A percentile compares a stretch with the other conserved stretches of the same genome.
Evolutionary conservation across 2,329 filamentous ascomycete genomes (phyloP).

Genomic region (Emmonsiellopsis sp.): DNA sequence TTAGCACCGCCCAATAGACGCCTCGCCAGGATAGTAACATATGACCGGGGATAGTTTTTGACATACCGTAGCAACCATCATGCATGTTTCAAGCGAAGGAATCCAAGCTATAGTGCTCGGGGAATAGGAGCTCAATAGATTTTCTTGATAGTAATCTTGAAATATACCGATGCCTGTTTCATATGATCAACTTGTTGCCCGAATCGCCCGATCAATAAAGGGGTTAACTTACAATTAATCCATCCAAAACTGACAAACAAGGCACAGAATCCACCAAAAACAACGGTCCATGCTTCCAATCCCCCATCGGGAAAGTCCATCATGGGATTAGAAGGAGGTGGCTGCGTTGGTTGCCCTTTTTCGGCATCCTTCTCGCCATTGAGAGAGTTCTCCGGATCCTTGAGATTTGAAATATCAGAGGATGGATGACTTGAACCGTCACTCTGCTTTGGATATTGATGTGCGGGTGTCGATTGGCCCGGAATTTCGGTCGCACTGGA

Average conservation of each 20-base stretch:
- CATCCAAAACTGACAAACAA: slow-evolving; percentile 45
- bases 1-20: slow-evolving; percentile 13
- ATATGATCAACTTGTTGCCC: slow-evolving; percentile 7
- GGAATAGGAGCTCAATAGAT: slow-evolving; percentile 41
- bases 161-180: slow-evolving; percentile 42
- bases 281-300: slow-evolving; percentile 32
- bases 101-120: slow-evolving; percentile 55
- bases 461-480: too few species aligned
- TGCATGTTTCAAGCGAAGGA: slow-evolving; percentile 46
- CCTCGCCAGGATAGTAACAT: neutral
- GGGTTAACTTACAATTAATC: slow-evolving; percentile 34
- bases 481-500: too few species aligned
- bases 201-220: neutral
- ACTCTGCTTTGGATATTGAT: neutral
- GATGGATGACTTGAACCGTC: neutral
- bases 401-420: neutral
- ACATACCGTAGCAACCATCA: slow-evolving; percentile 44
- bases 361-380: slow-evolving; percentile 3
- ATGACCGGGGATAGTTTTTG: neutral
- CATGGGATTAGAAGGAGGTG: slow-evolving; percentile 2
- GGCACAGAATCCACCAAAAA: slow-evolving; percentile 40
- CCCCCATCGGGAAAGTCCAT: slow-evolving; percentile 22
- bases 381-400: neutral
- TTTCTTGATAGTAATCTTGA: slow-evolving; percentile 49
- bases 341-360: neutral